Percentiles rank a stretch among this genome's conserved stretches.
These are phyloP conservation scores for Bauhinia variegata DNA, from an alignment of 306 rosid genomes.

Conservation along the genomic window DNA sequence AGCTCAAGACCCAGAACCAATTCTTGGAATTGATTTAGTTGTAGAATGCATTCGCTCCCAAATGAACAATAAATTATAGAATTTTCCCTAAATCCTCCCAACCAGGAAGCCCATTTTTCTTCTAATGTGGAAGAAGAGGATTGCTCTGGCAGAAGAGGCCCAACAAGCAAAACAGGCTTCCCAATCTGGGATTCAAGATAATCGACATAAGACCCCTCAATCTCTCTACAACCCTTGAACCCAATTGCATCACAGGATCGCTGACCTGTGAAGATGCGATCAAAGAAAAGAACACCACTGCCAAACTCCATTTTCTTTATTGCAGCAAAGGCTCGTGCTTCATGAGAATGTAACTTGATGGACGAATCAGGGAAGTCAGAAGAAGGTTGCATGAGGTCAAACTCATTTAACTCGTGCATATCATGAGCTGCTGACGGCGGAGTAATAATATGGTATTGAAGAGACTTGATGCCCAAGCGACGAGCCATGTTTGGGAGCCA, in stretches of 20 bases:
- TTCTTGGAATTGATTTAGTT: no score
- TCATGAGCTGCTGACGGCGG: background rate
- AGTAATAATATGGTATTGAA: conserved; percentile 4
- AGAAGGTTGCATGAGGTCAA: background rate
- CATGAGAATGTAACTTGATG: background rate
- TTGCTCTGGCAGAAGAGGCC: background rate
- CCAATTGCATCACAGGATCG: background rate
- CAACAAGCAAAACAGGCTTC: conserved; percentile 12
- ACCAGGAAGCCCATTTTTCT: background rate
- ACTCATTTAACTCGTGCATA: background rate
- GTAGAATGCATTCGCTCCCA: no score
- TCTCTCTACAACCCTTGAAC: conserved; percentile 20
- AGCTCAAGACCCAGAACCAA: no score
- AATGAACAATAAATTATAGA: no score
- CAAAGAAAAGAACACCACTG: background rate
- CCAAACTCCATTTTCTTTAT: background rate
- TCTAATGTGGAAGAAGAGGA: conserved; percentile 14
- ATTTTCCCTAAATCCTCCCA: no score
- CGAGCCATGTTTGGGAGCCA: conserved; percentile 1
- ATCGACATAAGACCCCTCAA: background rate
- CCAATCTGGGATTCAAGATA: background rate
- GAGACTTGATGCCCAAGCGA: conserved; percentile 1
- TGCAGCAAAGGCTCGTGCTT: background rate
- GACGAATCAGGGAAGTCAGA: background rate
- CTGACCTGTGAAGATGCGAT: background rate